phyloP scores from a whole-genome alignment of 441 rosid species.

The Capsella rubella region DNA sequence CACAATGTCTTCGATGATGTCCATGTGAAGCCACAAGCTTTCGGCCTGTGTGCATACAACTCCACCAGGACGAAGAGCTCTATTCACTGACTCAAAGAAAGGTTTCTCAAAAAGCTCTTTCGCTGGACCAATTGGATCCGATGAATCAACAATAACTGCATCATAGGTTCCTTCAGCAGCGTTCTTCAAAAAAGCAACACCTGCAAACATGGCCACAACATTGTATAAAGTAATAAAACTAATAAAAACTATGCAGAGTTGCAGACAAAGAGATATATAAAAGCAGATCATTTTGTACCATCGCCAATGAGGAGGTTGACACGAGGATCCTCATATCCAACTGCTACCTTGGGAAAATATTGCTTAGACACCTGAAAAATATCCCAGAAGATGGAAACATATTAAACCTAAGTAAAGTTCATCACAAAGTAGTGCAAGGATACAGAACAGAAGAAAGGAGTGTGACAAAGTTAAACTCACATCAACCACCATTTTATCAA shows the following conservation, averaged over 20 bases:
- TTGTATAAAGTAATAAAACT: not conserved
- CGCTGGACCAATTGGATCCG: conserved; percentile 61
- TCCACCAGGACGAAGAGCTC: conserved; percentile 76
- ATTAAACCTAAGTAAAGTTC: not conserved
- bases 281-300: conserved; percentile 46
- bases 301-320: conserved; percentile 65
- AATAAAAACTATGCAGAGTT: not conserved
- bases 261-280: not conserved
- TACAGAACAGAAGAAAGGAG: not conserved
- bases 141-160: conserved; percentile 74
- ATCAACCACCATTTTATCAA: conserved; percentile 71
- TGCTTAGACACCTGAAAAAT: conserved; percentile 63
- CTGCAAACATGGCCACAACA: conserved; percentile 42
- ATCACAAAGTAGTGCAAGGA: not conserved
- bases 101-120: conserved; percentile 60
- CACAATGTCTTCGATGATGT: conserved; percentile 56
- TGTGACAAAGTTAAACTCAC: conserved; percentile 47
- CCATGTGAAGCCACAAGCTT: conserved; percentile 63
- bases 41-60: conserved; percentile 74
- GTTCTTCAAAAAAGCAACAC: conserved; percentile 61
- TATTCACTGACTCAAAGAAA: conserved; percentile 56
- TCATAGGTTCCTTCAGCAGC: conserved; percentile 66
- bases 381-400: conserved; percentile 6
- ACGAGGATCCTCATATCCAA: conserved; percentile 73
- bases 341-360: conserved; percentile 73